Percentiles rank a stretch among this genome's conserved stretches.
These are phyloP conservation scores for Pelargonium citronellum DNA, from an alignment of 441 rosid species.

Conservation along the genomic window DNA sequence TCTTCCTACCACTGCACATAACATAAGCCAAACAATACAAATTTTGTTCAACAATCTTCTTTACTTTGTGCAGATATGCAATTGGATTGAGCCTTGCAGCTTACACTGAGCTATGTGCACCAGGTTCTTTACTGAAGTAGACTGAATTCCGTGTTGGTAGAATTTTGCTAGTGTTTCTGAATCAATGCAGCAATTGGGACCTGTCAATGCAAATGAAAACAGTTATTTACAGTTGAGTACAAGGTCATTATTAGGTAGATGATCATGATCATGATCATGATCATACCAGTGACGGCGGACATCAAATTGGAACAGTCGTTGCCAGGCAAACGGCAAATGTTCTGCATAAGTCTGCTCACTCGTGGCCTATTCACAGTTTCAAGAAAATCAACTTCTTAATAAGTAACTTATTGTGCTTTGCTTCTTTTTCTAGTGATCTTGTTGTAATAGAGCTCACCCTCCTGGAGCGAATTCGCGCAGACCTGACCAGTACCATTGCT, in stretches of 20 bases:
- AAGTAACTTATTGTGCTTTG: neutral
- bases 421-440: neutral
- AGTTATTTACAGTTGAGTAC: no score
- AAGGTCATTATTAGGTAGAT: no score
- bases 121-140: constrained; percentile 45
- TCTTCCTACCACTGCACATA: no score
- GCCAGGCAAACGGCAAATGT: constrained; percentile 29
- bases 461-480: constrained; percentile 35
- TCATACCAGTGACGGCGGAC: constrained; percentile 33
- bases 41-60: no score
- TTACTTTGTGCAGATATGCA: no score
- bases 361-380: constrained; percentile 24
- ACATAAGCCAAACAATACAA: no score
- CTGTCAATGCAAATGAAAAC: constrained; percentile 16
- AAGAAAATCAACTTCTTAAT: neutral
- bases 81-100: constrained; percentile 5
- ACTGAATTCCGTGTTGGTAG: constrained; percentile 31
- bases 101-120: constrained; percentile 45
- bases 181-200: constrained; percentile 41
- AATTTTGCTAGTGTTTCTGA: constrained; percentile 23
- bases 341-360: constrained; percentile 27
- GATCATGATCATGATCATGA: neutral
- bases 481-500: constrained; percentile 45
- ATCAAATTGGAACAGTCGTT: constrained; percentile 29
- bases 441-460: constrained; percentile 27